phyloP scores from a whole-genome alignment of 106 monocot genomes.

The Gastrodia elata region DNA sequence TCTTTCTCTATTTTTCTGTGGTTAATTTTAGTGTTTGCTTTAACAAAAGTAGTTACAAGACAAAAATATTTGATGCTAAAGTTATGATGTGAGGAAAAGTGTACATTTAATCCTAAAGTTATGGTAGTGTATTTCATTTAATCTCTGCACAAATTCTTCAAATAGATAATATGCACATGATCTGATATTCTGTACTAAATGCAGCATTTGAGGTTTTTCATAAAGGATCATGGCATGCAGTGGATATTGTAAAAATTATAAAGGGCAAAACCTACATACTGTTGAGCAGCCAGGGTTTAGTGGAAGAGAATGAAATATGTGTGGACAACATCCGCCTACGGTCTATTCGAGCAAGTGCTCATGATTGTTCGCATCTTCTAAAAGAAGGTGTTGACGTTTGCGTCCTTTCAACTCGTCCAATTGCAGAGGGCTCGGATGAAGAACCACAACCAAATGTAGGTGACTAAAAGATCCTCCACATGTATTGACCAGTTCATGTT shows the following conservation, averaged over 20 bases:
- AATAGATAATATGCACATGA: neutral
- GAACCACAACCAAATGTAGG: slow-evolving; percentile 28
- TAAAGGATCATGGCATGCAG: slow-evolving; percentile 53
- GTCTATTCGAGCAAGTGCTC: slow-evolving; percentile 45
- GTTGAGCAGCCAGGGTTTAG: slow-evolving; percentile 10
- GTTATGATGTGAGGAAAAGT: too few species aligned
- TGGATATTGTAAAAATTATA: slow-evolving; percentile 32
- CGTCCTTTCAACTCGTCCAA: slow-evolving; percentile 37
- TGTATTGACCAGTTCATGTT: neutral
- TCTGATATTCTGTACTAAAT: slow-evolving; percentile 6
- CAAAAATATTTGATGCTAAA: too few species aligned
- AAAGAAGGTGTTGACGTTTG: slow-evolving; percentile 46
- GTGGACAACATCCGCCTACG: slow-evolving; percentile 33
- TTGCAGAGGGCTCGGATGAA: slow-evolving; percentile 13
- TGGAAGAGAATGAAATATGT: slow-evolving; percentile 23
- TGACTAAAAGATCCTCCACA: neutral
- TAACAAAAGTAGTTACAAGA: too few species aligned
- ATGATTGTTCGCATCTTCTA: slow-evolving; percentile 44
- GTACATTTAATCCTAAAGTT: too few species aligned
- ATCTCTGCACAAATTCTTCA: neutral
- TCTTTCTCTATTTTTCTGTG: too few species aligned
- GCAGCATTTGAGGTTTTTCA: slow-evolving; percentile 71
- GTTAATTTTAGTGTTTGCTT: too few species aligned
- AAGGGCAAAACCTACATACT: slow-evolving; percentile 29
- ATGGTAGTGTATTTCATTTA: too few species aligned